Percentiles rank a stretch among this genome's conserved stretches.
Evolutionary conservation across 75 land plant species (phyloP).

Genomic region (Picea glauca): DNA sequence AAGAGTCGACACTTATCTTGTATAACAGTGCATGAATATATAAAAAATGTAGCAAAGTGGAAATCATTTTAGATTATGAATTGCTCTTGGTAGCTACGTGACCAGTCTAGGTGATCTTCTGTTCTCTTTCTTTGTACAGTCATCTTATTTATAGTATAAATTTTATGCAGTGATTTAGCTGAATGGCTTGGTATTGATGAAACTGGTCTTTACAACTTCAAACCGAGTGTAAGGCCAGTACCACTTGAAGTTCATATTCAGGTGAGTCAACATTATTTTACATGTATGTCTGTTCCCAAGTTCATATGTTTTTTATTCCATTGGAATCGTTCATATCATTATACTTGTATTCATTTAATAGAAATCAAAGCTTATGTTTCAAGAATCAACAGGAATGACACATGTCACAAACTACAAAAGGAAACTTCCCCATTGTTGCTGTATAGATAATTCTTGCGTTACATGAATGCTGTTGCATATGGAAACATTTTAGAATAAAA

Average conservation of each 20-base stretch:
- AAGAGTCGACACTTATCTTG: not conserved
- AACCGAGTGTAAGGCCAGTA: conserved; percentile 99
- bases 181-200: conserved; percentile 95
- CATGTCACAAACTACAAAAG: too few relatives aligned
- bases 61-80: not conserved
- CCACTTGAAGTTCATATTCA: conserved; percentile 99
- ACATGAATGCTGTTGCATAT: too few relatives aligned
- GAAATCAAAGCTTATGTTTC: too few relatives aligned
- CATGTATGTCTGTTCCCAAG: not conserved
- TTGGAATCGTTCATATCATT: too few relatives aligned
- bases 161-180: conserved; percentile 74
- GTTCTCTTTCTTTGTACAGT: not conserved
- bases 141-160: not conserved
- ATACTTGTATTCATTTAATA: too few relatives aligned
- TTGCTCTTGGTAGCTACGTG: not conserved
- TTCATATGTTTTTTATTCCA: not conserved
- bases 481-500: too few relatives aligned
- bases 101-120: not conserved
- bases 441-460: too few relatives aligned
- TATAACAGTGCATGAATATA: not conserved
- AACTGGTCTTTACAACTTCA: conserved; percentile 91
- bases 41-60: not conserved
- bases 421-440: too few relatives aligned
- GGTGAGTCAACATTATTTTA: conserved; percentile 35
- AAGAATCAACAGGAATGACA: too few relatives aligned